These are phyloP conservation scores for Ophiostoma tasmaniense DNA, from an alignment of 2,329 filamentous ascomycete species.

Conservation along the genomic window DNA sequence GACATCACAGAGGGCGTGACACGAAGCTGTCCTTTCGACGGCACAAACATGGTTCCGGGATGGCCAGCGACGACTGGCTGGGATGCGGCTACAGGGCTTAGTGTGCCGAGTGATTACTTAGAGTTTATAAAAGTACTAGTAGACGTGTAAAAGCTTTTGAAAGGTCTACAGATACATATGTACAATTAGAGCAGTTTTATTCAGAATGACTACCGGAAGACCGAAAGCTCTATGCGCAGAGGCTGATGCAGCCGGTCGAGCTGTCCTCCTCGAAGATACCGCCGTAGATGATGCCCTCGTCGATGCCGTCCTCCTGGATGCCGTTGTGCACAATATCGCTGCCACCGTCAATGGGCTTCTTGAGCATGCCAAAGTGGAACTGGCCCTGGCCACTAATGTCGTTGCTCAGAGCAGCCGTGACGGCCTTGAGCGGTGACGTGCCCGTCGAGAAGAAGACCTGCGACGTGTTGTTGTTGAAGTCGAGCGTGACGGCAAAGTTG, in stretches of 20 bases:
- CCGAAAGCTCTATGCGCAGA: constrained; percentile 23
- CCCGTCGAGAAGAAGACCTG: constrained; percentile 50
- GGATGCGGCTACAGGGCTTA: constrained; percentile 43
- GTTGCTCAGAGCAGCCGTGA: constrained; percentile 39
- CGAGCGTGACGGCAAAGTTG: constrained; percentile 52
- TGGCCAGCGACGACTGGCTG: constrained; percentile 40
- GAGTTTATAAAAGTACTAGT: constrained; percentile 9
- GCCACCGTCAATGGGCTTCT: constrained; percentile 45
- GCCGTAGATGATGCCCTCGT: constrained; percentile 45
- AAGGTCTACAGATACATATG: neutral
- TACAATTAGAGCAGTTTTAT: neutral
- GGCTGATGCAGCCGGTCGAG: constrained; percentile 31
- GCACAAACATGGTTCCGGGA: constrained; percentile 29
- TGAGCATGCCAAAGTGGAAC: constrained; percentile 54
- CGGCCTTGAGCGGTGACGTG: constrained; percentile 35
- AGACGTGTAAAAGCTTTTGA: neutral
- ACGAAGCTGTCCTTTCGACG: constrained; percentile 31
- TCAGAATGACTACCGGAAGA: neutral
- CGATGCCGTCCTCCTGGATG: constrained; percentile 38
- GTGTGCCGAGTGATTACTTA: constrained; percentile 37
- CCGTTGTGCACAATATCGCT: constrained; percentile 40
- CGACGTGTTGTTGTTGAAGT: constrained; percentile 49
- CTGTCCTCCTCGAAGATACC: constrained; percentile 48
- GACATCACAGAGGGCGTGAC: constrained; percentile 37
- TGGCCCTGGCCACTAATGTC: constrained; percentile 50